Conservation (phyloP, 306 rosid genomes). For the Adenanthera pavonina region DNA sequence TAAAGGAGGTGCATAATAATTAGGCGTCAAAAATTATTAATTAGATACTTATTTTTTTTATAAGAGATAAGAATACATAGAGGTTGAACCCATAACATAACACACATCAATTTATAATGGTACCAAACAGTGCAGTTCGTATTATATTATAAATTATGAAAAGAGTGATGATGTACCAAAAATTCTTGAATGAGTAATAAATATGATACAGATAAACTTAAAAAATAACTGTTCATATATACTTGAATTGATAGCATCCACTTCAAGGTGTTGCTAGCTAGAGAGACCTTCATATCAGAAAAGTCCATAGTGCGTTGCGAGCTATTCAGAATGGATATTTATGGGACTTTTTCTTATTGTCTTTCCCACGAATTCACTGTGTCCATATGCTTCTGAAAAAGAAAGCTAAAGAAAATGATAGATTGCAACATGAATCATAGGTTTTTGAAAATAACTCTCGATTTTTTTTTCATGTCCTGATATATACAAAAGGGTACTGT, state of each 20-base stretch:
- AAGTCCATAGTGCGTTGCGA: background rate
- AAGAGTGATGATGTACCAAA: background rate
- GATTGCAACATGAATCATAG: slow-evolving; percentile 11
- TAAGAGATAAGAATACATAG: no score
- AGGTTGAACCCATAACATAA: background rate
- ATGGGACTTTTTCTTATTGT: background rate
- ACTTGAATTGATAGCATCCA: background rate
- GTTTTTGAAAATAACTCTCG: slow-evolving; percentile 10
- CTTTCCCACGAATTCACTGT: background rate
- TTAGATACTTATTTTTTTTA: no score
- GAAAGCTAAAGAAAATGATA: background rate
- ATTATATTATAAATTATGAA: background rate
- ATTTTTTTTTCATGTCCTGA: slow-evolving; percentile 24
- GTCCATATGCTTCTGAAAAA: background rate
- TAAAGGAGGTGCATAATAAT: background rate
- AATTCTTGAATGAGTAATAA: background rate
- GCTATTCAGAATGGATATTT: background rate
- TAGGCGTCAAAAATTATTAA: background rate
- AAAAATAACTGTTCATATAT: background rate
- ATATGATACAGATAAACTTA: no score
- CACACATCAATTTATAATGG: background rate
- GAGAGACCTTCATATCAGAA: background rate
- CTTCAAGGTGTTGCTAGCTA: background rate
- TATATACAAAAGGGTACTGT: background rate
- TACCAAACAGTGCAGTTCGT: no score